Conservation (phyloP, 83 land plant genomes). For the Picea abies region DNA sequence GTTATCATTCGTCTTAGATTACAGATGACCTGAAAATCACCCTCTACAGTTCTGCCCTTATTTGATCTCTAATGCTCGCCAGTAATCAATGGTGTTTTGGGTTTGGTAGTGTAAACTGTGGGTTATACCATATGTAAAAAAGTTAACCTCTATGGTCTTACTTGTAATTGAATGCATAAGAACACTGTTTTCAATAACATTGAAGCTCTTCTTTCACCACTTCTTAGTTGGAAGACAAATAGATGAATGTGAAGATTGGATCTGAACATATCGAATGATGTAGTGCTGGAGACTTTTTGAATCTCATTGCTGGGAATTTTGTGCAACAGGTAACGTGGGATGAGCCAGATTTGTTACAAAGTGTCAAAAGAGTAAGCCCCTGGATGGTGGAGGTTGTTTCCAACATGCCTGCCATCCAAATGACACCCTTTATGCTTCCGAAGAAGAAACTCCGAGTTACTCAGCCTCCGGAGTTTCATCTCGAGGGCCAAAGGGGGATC, state of each 20-base stretch:
- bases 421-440: slow-evolving; percentile 73
- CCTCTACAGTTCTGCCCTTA: too few relatives aligned
- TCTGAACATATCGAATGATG: background rate
- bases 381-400: slow-evolving; percentile 91
- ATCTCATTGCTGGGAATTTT: background rate
- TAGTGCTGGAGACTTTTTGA: background rate
- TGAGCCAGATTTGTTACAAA: slow-evolving; percentile 89
- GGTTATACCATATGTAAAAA: too few relatives aligned
- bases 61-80: too few relatives aligned
- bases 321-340: slow-evolving; percentile 91
- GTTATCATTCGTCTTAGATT: too few relatives aligned
- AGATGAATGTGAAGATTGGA: background rate
- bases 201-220: too few relatives aligned
- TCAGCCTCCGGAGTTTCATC: slow-evolving; percentile 54
- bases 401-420: slow-evolving; percentile 63
- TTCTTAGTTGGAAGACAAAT: too few relatives aligned
- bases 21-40: too few relatives aligned
- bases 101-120: too few relatives aligned
- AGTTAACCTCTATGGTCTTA: too few relatives aligned
- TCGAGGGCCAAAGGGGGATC: slow-evolving; percentile 47
- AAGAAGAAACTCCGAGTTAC: slow-evolving; percentile 64
- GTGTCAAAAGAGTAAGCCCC: slow-evolving; percentile 86
- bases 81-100: too few relatives aligned
- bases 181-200: too few relatives aligned
- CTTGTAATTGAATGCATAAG: too few relatives aligned